A percentile compares a stretch with the other conserved stretches of the same genome.
These are phyloP conservation scores for Zopfia rhizophila DNA, from an alignment of 2,329 filamentous ascomycete genomes.

Conservation along the genomic window DNA sequence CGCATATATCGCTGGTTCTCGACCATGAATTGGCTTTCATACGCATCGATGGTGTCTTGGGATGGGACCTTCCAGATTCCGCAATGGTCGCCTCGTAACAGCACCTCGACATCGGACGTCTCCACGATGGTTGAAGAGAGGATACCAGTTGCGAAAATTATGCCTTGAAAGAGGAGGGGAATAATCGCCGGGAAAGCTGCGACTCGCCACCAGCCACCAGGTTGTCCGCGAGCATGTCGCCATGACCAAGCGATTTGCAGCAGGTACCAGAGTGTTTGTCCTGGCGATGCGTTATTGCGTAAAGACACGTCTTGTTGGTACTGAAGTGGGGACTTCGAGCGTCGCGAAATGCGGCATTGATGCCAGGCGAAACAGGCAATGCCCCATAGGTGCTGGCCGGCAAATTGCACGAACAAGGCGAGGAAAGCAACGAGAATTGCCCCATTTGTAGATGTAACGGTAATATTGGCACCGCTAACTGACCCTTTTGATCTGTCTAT, in stretches of 20 bases:
- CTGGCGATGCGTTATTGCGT: conserved; percentile 15
- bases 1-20: conserved; percentile 12
- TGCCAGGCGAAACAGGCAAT: conserved; percentile 20
- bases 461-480: conserved; percentile 38
- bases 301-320: conserved; percentile 18
- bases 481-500: conserved; percentile 34
- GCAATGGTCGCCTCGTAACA: conserved; percentile 15
- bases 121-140: conserved; percentile 18
- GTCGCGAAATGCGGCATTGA: conserved; percentile 7
- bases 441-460: conserved; percentile 31
- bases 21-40: conserved; percentile 11
- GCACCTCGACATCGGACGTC: conserved; percentile 9
- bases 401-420: conserved; percentile 35
- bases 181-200: conserved; percentile 8
- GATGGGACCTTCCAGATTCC: conserved; percentile 15
- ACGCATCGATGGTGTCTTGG: conserved; percentile 4
- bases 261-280: conserved; percentile 13
- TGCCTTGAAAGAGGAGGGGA: conserved; percentile 8
- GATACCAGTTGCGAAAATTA: conserved; percentile 16
- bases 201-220: conserved; percentile 6
- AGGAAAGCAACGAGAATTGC: conserved; percentile 38
- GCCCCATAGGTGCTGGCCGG: conserved; percentile 20
- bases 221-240: conserved; percentile 4
- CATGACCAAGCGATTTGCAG: conserved; percentile 18
- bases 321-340: conserved; percentile 6